These are phyloP conservation scores for Talaromyces funiculosus DNA, from an alignment of 2,329 filamentous ascomycete genomes.

Conservation along the genomic window DNA sequence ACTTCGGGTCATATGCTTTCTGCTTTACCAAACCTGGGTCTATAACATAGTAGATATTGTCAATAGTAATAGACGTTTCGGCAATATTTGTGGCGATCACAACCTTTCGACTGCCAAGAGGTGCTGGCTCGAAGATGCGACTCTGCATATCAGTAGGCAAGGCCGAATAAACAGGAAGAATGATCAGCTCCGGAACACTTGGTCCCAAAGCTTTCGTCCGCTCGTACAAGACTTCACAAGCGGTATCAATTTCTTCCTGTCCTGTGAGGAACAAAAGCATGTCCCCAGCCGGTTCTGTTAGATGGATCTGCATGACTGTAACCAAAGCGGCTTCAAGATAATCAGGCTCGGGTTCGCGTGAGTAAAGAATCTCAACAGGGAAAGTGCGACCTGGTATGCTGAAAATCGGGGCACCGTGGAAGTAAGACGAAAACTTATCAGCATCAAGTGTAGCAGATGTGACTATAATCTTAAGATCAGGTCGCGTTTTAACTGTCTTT, in stretches of 20 bases:
- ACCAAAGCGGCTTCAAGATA: conserved; percentile 92
- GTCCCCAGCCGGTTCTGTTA: conserved; percentile 89
- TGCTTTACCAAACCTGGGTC: conserved; percentile 98
- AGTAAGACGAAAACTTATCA: conserved; percentile 95
- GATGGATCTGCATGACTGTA: conserved; percentile 96
- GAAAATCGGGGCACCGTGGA: conserved; percentile 93
- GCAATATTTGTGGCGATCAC: conserved; percentile 98
- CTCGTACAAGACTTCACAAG: conserved; percentile 86
- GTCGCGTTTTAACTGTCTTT: conserved; percentile 78
- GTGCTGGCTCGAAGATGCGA: conserved; percentile 88
- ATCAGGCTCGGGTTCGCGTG: conserved; percentile 87
- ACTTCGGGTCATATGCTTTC: conserved; percentile 91
- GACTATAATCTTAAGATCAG: conserved; percentile 90
- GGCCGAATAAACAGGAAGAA: conserved; percentile 92
- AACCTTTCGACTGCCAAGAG: conserved; percentile 79
- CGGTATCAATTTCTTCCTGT: conserved; percentile 95
- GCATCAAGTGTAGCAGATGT: conserved; percentile 95
- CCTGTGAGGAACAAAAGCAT: conserved; percentile 96
- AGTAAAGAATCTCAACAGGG: conserved; percentile 94
- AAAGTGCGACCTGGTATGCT: conserved; percentile 92
- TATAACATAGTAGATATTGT: conserved; percentile 95
- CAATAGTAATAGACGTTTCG: conserved; percentile 95
- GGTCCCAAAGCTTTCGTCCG: conserved; percentile 94
- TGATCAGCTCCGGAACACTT: conserved; percentile 82
- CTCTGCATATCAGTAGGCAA: conserved; percentile 91